phyloP scores from a whole-genome alignment of 2,329 filamentous ascomycete species.

The Herpotrichia juniperi region DNA sequence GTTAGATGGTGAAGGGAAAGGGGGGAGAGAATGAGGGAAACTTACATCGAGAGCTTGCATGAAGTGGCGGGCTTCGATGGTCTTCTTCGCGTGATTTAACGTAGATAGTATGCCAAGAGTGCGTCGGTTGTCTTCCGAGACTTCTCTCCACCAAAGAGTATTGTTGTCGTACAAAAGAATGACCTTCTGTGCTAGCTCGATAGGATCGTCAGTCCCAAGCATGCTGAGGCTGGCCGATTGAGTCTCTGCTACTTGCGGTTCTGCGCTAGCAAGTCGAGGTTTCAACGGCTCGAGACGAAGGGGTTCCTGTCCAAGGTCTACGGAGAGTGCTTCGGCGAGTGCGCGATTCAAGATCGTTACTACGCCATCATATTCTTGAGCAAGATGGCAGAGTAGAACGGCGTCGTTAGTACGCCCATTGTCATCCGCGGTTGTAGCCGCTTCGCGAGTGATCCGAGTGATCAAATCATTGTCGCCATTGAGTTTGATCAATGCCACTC shows the following conservation, averaged over 20 bases:
- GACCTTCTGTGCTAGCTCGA: slow-evolving; percentile 68
- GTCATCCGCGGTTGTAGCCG: slow-evolving; percentile 90
- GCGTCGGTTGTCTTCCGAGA: slow-evolving; percentile 63
- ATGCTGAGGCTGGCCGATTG: slow-evolving; percentile 62
- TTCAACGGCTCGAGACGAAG: slow-evolving; percentile 81
- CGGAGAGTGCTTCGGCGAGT: slow-evolving; percentile 84
- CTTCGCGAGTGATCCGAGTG: slow-evolving; percentile 89
- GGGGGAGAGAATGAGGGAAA: slow-evolving; percentile 19
- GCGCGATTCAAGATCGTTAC: slow-evolving; percentile 87
- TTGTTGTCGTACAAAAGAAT: slow-evolving; percentile 66
- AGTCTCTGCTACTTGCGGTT: slow-evolving; percentile 37
- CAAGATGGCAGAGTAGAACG: slow-evolving; percentile 91
- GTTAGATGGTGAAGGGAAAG: slow-evolving; percentile 2
- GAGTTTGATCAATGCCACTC: slow-evolving; percentile 80
- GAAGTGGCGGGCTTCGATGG: slow-evolving; percentile 65
- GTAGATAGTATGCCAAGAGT: slow-evolving; percentile 64
- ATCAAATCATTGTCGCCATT: slow-evolving; percentile 83
- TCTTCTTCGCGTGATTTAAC: slow-evolving; percentile 65
- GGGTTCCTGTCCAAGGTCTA: slow-evolving; percentile 82
- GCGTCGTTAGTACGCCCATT: slow-evolving; percentile 93
- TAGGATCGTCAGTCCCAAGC: slow-evolving; percentile 71
- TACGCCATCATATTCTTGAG: slow-evolving; percentile 95
- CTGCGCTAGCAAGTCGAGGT: slow-evolving; percentile 59
- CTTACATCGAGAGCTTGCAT: slow-evolving; percentile 69
- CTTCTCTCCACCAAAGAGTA: slow-evolving; percentile 65